Conservation (phyloP, 306 rosid species). For the Sicyos edulis region DNA sequence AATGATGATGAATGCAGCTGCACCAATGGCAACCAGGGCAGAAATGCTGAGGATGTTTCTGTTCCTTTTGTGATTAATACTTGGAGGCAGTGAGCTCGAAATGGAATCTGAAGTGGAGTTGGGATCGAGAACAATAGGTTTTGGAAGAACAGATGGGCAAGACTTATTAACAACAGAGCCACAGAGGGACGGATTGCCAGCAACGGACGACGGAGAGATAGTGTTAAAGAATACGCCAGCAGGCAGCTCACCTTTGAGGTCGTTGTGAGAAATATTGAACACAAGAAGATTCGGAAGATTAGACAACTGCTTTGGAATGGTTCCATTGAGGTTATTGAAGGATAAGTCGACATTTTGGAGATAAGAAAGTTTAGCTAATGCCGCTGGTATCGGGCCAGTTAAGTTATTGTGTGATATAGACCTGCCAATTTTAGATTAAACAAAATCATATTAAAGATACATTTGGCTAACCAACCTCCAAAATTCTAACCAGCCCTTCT, state of each 20-base stretch:
- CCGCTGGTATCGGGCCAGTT: conserved; percentile 58
- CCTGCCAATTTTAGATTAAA: conserved; percentile 37
- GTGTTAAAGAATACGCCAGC: conserved; percentile 85
- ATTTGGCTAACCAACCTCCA: background rate
- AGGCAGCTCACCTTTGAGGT: conserved; percentile 81
- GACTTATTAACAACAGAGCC: conserved; percentile 76
- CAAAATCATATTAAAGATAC: background rate
- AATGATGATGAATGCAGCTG: conserved; percentile 80
- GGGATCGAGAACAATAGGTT: conserved; percentile 91
- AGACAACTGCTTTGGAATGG: conserved; percentile 75
- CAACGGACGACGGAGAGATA: conserved; percentile 56
- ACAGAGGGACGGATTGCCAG: conserved; percentile 78
- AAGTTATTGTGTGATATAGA: conserved; percentile 53
- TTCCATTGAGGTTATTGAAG: conserved; percentile 61
- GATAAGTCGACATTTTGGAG: conserved; percentile 73
- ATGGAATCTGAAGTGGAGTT: conserved; percentile 57
- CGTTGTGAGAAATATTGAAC: conserved; percentile 87
- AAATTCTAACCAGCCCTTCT: conserved; percentile 4
- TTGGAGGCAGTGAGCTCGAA: conserved; percentile 42
- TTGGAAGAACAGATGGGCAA: conserved; percentile 78
- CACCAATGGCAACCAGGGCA: conserved; percentile 91
- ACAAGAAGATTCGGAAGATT: conserved; percentile 68
- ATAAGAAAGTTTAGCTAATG: conserved; percentile 57
- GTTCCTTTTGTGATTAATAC: conserved; percentile 57
- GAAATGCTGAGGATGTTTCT: conserved; percentile 92